A percentile compares a stretch with the other conserved stretches of the same genome.
phyloP scores from a whole-genome alignment of 2,329 filamentous ascomycete genomes.

The Phialocephala sp. region DNA sequence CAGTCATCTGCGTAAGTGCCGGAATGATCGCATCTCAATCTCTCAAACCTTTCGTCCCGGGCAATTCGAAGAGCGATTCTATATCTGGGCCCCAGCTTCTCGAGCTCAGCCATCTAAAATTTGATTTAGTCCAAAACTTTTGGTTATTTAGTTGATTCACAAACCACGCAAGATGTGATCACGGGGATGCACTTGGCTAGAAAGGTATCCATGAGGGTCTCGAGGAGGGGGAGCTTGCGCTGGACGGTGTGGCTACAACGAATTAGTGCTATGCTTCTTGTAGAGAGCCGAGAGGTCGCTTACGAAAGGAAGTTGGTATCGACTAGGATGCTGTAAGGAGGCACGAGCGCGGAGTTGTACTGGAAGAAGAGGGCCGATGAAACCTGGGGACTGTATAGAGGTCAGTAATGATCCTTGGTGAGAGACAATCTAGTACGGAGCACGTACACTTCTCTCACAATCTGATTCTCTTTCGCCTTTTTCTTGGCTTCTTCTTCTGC shows the following conservation, averaged over 20 bases:
- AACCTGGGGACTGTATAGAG: conserved; percentile 66
- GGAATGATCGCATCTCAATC: conserved; percentile 88
- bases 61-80: conserved; percentile 85
- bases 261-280: conserved; percentile 48
- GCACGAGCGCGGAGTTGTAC: conserved; percentile 84
- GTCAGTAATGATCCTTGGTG: conserved; percentile 4
- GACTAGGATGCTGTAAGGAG: conserved; percentile 75
- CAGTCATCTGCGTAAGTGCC: conserved; percentile 89
- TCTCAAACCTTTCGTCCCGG: conserved; percentile 85
- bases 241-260: neutral
- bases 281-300: conserved; percentile 88
- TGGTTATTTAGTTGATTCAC: neutral
- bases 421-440: neutral
- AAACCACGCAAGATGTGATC: conserved; percentile 75
- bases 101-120: conserved; percentile 51
- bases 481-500: conserved; percentile 65
- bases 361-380: conserved; percentile 87
- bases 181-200: conserved; percentile 91
- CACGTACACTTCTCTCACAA: conserved; percentile 74
- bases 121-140: too few species aligned
- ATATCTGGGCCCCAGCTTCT: conserved; percentile 90
- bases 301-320: conserved; percentile 90
- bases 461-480: conserved; percentile 59
- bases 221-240: neutral
- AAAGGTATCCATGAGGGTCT: conserved; percentile 87